These are phyloP conservation scores for Fraxinus sp. DNA, from an alignment of 305 asterid species.

Conservation along the genomic window DNA sequence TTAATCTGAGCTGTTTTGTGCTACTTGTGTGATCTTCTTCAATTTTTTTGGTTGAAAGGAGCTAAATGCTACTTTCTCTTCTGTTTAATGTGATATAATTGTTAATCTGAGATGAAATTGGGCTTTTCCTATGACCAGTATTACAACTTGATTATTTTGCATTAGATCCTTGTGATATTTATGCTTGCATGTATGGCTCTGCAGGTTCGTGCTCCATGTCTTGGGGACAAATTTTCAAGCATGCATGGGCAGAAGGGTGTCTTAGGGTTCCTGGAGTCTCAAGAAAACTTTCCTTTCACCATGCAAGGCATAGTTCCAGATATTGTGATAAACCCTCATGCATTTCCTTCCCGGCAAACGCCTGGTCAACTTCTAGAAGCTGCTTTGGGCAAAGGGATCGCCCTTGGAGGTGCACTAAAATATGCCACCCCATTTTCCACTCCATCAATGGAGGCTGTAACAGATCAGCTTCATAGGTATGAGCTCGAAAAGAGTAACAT, in stretches of 20 bases:
- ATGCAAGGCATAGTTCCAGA: constrained; percentile 89
- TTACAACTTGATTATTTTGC: not conserved
- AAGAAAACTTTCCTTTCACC: constrained; percentile 87
- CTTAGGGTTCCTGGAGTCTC: constrained; percentile 70
- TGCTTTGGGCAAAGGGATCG: constrained; percentile 85
- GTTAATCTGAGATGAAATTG: not conserved
- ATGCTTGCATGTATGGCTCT: constrained; percentile 13
- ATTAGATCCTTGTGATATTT: not conserved
- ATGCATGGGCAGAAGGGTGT: constrained; percentile 99
- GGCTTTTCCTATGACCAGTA: not conserved
- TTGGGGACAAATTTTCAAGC: constrained; percentile 93
- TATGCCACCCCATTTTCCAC: constrained; percentile 92
- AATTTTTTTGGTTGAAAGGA: too few species aligned
- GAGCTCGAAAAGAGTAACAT: not conserved
- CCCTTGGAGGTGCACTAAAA: constrained; percentile 64
- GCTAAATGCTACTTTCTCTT: too few species aligned
- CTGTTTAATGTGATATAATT: too few species aligned
- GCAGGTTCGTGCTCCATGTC: constrained; percentile 87
- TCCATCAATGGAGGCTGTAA: constrained; percentile 61
- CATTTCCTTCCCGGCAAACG: constrained; percentile 94
- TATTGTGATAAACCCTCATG: constrained; percentile 90
- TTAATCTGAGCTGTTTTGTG: not conserved
- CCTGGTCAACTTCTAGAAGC: constrained; percentile 94
- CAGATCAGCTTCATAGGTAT: constrained; percentile 84
- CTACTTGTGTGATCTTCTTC: too few species aligned